Base-by-base conservation (phyloP, 345 rosid species). In the Toxicodendron radicans region DNA sequence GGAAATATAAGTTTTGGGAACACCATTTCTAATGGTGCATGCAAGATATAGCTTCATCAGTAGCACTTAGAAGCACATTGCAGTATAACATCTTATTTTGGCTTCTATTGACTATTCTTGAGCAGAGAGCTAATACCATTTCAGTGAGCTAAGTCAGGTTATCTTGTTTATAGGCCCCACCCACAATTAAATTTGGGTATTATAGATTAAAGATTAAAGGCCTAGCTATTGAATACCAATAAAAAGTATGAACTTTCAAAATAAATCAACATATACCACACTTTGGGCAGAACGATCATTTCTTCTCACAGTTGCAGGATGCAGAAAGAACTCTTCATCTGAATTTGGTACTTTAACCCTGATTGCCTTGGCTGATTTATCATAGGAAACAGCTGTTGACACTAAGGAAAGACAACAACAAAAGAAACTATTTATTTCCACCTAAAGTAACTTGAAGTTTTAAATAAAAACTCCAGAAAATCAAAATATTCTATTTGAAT, bases 301-400 rank as follows among this genome's bases (percentile, higher is more conserved):
- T 77, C 97, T 82, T 80, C 99, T 91, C 38, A 95, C 97, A 2
- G 92, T 95, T 45, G 99, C 97, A 71, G 99, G 97, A 81, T 95
- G 97, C 56, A 91, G 87, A 84, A 87, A 81, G 88, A 95, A 88
- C 80, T 90, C 99, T 75, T 92, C 97, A 0, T 87, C 94, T 79
- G 99, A 88, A 75, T 88, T 89, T 0, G 97, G 99, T 17, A 95
- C 97, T 83, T 88, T 92, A 77, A 95, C 97, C 81, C 81, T 84
- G 68, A 92, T 95, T 57, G 90, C 97, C 85, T 90, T 92, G 51
- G 91, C 73, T 65, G 87, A 76, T 77, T 85, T 88, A 81, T 92
- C 97, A 64, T 95, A 92, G 41, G 87, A 83, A 76, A 95, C 95
- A 12, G 99, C 99, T 5, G 95, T 95, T 24, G 97, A 92, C 46